phyloP scores from a whole-genome alignment of 2,329 filamentous ascomycete genomes.

The Lasiodiplodia hormozganensis region DNA sequence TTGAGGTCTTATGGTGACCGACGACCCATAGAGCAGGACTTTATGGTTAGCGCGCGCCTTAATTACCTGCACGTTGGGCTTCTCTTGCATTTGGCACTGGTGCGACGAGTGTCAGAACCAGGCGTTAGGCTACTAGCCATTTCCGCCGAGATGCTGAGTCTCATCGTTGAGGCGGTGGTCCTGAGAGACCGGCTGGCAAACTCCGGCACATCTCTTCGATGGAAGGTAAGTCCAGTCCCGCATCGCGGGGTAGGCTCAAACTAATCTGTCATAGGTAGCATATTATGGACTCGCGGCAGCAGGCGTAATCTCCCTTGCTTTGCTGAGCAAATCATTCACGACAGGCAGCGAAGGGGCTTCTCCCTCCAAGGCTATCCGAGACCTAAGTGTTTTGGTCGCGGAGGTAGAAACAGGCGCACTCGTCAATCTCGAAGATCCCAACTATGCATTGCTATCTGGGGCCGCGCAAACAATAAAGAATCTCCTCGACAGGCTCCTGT shows the following conservation, averaged over 20 bases:
- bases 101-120: slow-evolving; percentile 36
- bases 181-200: slow-evolving; percentile 41
- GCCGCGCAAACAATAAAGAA: slow-evolving; percentile 16
- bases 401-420: slow-evolving; percentile 40
- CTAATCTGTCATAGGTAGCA: slow-evolving; percentile 35
- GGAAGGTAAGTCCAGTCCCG: slow-evolving; percentile 40
- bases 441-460: slow-evolving; percentile 12
- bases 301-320: slow-evolving; percentile 41
- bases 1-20: slow-evolving; percentile 30
- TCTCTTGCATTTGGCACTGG: slow-evolving; percentile 37
- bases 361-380: slow-evolving; percentile 35
- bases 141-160: slow-evolving; percentile 39
- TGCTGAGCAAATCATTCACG: slow-evolving; percentile 33
- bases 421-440: slow-evolving; percentile 1
- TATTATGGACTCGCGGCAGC: slow-evolving; percentile 46
- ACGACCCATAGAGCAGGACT: slow-evolving; percentile 40
- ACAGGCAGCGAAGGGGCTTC: neutral
- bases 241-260: too few relatives aligned
- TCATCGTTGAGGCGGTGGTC: slow-evolving; percentile 41
- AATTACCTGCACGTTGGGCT: slow-evolving; percentile 45
- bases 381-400: slow-evolving; percentile 42
- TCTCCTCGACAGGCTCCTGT: slow-evolving; percentile 4
- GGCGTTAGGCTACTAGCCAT: slow-evolving; percentile 36
- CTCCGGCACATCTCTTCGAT: slow-evolving; percentile 43
- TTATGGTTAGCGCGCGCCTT: slow-evolving; percentile 41